Evolutionary conservation across 1,139 yeast species (phyloP).

Genomic region (Blastobotrys ciferrii): DNA sequence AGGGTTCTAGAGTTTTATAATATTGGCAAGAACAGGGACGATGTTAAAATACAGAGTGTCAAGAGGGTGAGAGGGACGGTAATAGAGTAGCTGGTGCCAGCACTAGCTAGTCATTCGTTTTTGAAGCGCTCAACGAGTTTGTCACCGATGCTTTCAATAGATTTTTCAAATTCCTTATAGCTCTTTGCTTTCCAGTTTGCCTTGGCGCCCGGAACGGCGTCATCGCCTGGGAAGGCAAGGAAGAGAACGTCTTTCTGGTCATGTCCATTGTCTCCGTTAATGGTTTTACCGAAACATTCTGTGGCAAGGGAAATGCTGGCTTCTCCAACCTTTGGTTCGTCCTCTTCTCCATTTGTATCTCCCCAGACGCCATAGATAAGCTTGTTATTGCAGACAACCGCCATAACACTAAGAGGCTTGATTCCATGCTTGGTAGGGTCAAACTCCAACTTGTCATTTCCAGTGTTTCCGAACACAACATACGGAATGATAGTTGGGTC

Average conservation of each 20-base stretch:
- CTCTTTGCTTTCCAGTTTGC: slow-evolving; percentile 14
- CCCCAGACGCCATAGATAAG: slow-evolving; percentile 16
- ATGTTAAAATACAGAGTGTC: background rate
- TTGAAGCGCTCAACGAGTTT: slow-evolving; percentile 21
- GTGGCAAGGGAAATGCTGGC: slow-evolving; percentile 14
- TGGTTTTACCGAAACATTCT: slow-evolving; percentile 12
- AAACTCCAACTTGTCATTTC: slow-evolving; percentile 5
- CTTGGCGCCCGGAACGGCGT: slow-evolving; percentile 39
- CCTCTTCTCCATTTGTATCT: slow-evolving; percentile 12
- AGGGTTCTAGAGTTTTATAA: too few species aligned
- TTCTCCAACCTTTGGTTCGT: slow-evolving; percentile 13
- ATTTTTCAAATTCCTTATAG: slow-evolving; percentile 13
- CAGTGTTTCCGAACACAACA: slow-evolving; percentile 14
- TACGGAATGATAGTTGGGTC: slow-evolving; percentile 12
- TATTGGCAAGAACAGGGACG: background rate
- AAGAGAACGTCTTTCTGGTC: slow-evolving; percentile 54
- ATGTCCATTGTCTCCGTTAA: slow-evolving; percentile 44
- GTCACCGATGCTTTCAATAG: slow-evolving; percentile 12
- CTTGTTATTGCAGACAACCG: slow-evolving; percentile 12
- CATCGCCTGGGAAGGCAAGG: slow-evolving; percentile 48
- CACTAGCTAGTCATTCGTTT: slow-evolving; percentile 1
- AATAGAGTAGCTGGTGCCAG: background rate
- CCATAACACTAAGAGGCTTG: slow-evolving; percentile 14
- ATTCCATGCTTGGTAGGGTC: slow-evolving; percentile 12
- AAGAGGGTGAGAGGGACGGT: background rate